These are phyloP conservation scores for Yarrowia sp. DNA, from an alignment of 805 yeast genomes.

Conservation along the genomic window DNA sequence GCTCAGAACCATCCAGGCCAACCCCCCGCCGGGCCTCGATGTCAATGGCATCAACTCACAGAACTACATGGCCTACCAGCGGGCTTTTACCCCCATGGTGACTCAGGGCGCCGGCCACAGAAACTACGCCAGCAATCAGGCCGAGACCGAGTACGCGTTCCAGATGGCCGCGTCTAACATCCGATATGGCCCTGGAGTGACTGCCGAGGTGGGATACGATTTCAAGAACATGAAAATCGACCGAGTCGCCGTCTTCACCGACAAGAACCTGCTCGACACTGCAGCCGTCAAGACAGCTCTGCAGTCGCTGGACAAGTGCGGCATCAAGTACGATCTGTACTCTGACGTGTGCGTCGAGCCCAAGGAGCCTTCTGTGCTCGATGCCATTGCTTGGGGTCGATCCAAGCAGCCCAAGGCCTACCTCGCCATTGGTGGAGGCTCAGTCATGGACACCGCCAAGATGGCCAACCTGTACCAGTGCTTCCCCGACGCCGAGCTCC, in stretches of 20 bases:
- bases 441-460: constrained; percentile 49
- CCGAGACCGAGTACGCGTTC: constrained; percentile 40
- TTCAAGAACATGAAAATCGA: constrained; percentile 39
- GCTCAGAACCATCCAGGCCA: constrained; percentile 23
- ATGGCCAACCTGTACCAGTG: constrained; percentile 45
- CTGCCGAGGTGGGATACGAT: constrained; percentile 43
- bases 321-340: constrained; percentile 40
- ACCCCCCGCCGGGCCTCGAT: constrained; percentile 23
- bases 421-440: constrained; percentile 49
- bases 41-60: constrained; percentile 12
- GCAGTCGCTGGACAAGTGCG: constrained; percentile 39
- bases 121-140: constrained; percentile 13
- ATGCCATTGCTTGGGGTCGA: constrained; percentile 43
- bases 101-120: constrained; percentile 5
- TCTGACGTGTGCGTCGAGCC: constrained; percentile 43
- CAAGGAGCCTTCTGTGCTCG: constrained; percentile 39
- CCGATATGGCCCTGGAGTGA: constrained; percentile 43
- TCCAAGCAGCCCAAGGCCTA: constrained; percentile 41
- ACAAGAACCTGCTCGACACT: constrained; percentile 36
- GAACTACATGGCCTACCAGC: constrained; percentile 20
- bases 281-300: constrained; percentile 39
- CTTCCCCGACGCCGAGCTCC: constrained; percentile 44
- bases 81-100: constrained; percentile 22
- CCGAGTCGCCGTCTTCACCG: constrained; percentile 43
- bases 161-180: constrained; percentile 44